Conservation (phyloP, 2,329 filamentous ascomycete species). For the Epichloe glyceriae region DNA sequence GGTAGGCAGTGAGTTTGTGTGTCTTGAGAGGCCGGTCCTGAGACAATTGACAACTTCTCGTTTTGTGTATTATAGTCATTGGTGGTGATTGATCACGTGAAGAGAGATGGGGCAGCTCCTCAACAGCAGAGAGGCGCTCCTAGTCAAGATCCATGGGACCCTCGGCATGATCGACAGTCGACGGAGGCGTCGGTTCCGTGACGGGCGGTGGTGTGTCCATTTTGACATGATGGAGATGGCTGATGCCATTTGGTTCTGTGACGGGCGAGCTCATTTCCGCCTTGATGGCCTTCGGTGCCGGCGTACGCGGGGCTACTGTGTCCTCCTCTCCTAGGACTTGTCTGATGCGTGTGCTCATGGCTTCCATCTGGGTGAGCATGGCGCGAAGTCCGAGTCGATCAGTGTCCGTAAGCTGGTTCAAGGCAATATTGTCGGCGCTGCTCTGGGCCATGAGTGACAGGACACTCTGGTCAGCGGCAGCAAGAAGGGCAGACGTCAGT, state of each 20-base stretch:
- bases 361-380: conserved; percentile 34
- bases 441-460: conserved; percentile 36
- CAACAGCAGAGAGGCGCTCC: not conserved
- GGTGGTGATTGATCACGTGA: no score
- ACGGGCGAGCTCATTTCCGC: conserved; percentile 15
- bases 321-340: conserved; percentile 23
- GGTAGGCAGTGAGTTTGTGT: no score
- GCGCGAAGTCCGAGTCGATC: conserved; percentile 34
- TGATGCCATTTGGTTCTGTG: conserved; percentile 11
- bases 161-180: conserved; percentile 26
- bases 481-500: conserved; percentile 46
- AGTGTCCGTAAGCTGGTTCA: conserved; percentile 24
- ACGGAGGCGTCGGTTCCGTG: conserved; percentile 27
- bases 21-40: no score
- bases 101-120: not conserved
- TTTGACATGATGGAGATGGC: conserved; percentile 15
- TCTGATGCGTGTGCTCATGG: conserved; percentile 29
- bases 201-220: conserved; percentile 16
- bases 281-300: conserved; percentile 9
- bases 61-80: no score
- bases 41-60: no score
- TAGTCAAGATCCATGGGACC: conserved; percentile 28
- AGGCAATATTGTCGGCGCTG: conserved; percentile 29
- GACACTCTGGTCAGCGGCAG: conserved; percentile 30
- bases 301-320: conserved; percentile 3